Conservation (phyloP, 768 basidiomycete species). For the Austroboletus festivus region DNA sequence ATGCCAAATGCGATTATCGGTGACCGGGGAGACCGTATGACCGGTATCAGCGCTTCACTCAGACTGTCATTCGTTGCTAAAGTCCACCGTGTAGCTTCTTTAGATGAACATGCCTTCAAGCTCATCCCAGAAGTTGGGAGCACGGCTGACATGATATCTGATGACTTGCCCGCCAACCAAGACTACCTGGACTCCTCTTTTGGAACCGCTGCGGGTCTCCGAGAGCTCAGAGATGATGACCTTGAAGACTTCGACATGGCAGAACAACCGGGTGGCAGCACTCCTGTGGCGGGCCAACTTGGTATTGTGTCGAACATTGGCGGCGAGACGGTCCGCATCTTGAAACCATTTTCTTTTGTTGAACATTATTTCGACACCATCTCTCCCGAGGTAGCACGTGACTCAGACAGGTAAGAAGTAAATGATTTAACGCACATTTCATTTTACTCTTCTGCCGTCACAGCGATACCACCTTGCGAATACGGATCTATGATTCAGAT, state of each 20-base stretch:
- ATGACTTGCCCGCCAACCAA: constrained; percentile 85
- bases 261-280: constrained; percentile 12
- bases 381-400: constrained; percentile 50
- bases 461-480: constrained; percentile 46
- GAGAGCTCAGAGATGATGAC: constrained; percentile 70
- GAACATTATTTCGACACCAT: constrained; percentile 75
- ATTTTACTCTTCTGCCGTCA: constrained; percentile 29
- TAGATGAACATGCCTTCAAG: constrained; percentile 83
- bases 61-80: background rate
- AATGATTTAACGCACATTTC: background rate
- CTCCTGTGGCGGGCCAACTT: constrained; percentile 29
- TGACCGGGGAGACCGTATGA: constrained; percentile 21
- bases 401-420: constrained; percentile 43
- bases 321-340: constrained; percentile 83
- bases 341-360: constrained; percentile 60
- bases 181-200: constrained; percentile 88
- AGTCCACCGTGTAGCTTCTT: constrained; percentile 45
- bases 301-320: constrained; percentile 60
- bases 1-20: constrained; percentile 5
- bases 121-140: constrained; percentile 71
- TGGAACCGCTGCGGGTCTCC: constrained; percentile 71
- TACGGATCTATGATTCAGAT: constrained; percentile 60
- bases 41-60: constrained; percentile 19
- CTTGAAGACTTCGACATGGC: constrained; percentile 58
- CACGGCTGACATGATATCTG: constrained; percentile 83